Percentiles rank a stretch among this genome's conserved stretches.
phyloP scores from a whole-genome alignment of 257 asterid genomes.

The Verbascum thapsus region DNA sequence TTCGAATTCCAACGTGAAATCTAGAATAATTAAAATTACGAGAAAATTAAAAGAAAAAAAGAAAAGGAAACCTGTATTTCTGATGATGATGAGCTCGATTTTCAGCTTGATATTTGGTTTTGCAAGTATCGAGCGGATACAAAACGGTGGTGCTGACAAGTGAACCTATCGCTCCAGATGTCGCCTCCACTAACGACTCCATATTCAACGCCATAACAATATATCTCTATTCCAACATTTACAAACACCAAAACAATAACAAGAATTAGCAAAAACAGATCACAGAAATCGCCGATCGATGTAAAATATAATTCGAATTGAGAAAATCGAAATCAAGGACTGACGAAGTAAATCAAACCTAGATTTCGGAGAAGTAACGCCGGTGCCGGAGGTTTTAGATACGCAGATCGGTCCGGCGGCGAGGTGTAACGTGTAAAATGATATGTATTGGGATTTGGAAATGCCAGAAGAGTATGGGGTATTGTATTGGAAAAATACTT shows the following conservation, averaged over 20 bases:
- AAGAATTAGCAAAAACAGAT: slow-evolving; percentile 17
- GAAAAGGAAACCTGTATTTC: slow-evolving; percentile 60
- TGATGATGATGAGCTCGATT: slow-evolving; percentile 67
- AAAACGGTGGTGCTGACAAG: slow-evolving; percentile 83
- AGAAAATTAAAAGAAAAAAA: not conserved
- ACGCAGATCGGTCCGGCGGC: too few relatives aligned
- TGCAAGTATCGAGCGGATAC: slow-evolving; percentile 94
- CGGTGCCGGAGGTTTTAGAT: slow-evolving; percentile 12
- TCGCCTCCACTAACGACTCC: slow-evolving; percentile 86
- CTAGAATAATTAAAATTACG: too few relatives aligned
- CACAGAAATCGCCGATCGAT: slow-evolving; percentile 26
- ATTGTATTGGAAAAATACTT: too few relatives aligned
- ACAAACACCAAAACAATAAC: slow-evolving; percentile 1
- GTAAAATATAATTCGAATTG: not conserved
- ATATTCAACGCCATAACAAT: slow-evolving; percentile 25
- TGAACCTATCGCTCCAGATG: slow-evolving; percentile 91
- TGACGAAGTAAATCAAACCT: slow-evolving; percentile 25
- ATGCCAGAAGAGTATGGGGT: slow-evolving; percentile 28
- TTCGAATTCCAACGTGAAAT: too few relatives aligned
- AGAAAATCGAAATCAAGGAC: not conserved
- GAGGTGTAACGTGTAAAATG: too few relatives aligned
- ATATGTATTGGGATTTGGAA: slow-evolving; percentile 34
- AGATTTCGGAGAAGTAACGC: slow-evolving; percentile 16
- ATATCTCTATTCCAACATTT: slow-evolving; percentile 19
- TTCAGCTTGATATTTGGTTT: slow-evolving; percentile 91